Percentiles rank a stretch among this genome's conserved stretches.
These are phyloP conservation scores for Penicillium frequentans DNA, from an alignment of 2,329 filamentous ascomycete species.

Conservation along the genomic window DNA sequence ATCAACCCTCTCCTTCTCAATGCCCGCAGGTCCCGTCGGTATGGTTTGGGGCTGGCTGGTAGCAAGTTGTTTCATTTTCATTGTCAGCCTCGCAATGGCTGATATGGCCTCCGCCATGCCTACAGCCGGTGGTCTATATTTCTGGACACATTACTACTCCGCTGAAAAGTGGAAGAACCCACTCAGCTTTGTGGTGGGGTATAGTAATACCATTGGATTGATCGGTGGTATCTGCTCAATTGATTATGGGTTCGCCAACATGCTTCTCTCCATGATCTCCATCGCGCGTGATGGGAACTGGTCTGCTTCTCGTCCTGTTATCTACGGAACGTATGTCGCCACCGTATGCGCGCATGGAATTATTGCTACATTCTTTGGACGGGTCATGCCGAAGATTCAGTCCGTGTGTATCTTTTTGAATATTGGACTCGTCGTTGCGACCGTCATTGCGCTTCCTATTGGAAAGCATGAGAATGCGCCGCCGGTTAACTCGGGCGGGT, in stretches of 20 bases:
- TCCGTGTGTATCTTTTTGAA: conserved; percentile 58
- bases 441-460: conserved; percentile 58
- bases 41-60: conserved; percentile 55
- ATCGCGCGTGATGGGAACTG: conserved; percentile 58
- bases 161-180: conserved; percentile 56
- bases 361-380: conserved; percentile 53
- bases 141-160: conserved; percentile 61
- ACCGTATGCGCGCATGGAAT: conserved; percentile 56
- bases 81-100: conserved; percentile 29
- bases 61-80: conserved; percentile 4
- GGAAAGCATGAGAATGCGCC: conserved; percentile 37
- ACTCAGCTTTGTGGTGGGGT: conserved; percentile 60
- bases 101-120: conserved; percentile 58
- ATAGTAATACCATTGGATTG: conserved; percentile 61
- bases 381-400: conserved; percentile 62
- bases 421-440: conserved; percentile 55
- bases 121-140: conserved; percentile 60
- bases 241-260: conserved; percentile 47
- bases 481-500: conserved; percentile 37
- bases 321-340: conserved; percentile 59
- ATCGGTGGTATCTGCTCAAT: conserved; percentile 63
- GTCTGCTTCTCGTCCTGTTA: conserved; percentile 55
- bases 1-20: conserved; percentile 58
- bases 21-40: conserved; percentile 60
- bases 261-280: conserved; percentile 56